phyloP scores from a whole-genome alignment of 2,329 filamentous ascomycete species.

The Stagonosporopsis chrysanthemi region DNA sequence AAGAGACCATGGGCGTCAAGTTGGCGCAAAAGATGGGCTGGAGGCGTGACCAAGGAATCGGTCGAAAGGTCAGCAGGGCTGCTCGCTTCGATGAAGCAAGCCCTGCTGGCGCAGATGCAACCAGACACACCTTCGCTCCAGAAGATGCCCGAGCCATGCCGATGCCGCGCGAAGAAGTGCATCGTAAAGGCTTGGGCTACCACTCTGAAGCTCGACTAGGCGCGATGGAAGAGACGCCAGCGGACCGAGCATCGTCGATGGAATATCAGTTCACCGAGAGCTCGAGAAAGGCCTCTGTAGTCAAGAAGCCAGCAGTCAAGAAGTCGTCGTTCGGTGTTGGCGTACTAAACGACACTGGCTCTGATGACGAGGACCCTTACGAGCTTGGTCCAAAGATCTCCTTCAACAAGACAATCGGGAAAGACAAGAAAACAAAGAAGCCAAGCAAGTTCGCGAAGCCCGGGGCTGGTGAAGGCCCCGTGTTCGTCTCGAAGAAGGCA shows the following conservation, averaged over 20 bases:
- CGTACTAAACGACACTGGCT: slow-evolving; percentile 89
- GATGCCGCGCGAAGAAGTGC: slow-evolving; percentile 70
- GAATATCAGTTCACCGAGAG: slow-evolving; percentile 36
- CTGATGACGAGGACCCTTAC: slow-evolving; percentile 94
- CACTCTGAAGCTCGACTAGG: slow-evolving; percentile 64
- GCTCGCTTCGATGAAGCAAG: slow-evolving; percentile 69
- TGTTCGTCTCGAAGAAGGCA: slow-evolving; percentile 76
- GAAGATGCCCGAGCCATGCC: slow-evolving; percentile 75
- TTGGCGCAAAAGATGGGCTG: slow-evolving; percentile 93
- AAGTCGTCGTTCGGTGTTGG: slow-evolving; percentile 86
- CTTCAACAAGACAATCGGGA: slow-evolving; percentile 82
- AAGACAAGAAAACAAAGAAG: slow-evolving; percentile 76
- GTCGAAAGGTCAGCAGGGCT: slow-evolving; percentile 79
- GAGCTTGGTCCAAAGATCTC: slow-evolving; percentile 89
- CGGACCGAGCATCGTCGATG: slow-evolving; percentile 22
- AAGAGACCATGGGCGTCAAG: slow-evolving; percentile 86
- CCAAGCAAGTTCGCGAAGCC: slow-evolving; percentile 66
- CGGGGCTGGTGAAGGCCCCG: slow-evolving; percentile 69
- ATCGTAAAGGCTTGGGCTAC: slow-evolving; percentile 72
- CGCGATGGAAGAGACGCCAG: slow-evolving; percentile 37
- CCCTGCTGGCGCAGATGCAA: slow-evolving; percentile 50
- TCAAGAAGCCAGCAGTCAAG: slow-evolving; percentile 56
- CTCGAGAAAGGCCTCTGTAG: slow-evolving; percentile 22
- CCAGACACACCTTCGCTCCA: slow-evolving; percentile 80
- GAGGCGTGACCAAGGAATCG: slow-evolving; percentile 92